Percentiles rank a stretch among this genome's conserved stretches.
phyloP scores from a whole-genome alignment of 306 rosid genomes.

The Oemleria cerasiformis region DNA sequence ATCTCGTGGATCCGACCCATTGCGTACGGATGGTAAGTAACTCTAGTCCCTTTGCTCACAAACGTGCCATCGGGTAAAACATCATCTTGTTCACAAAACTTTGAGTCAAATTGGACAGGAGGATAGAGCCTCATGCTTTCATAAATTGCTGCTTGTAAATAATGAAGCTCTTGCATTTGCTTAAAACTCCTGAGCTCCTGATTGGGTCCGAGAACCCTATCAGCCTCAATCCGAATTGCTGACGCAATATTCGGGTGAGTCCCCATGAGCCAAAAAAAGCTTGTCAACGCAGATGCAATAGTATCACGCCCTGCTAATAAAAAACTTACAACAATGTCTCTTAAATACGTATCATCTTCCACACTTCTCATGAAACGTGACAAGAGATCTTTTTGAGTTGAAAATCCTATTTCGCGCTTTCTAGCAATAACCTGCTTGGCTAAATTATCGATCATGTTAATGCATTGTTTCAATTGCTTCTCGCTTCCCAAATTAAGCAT shows the following conservation, averaged over 20 bases:
- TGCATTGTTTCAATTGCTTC: constrained; percentile 39
- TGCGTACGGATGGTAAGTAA: constrained; percentile 81
- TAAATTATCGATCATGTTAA: constrained; percentile 41
- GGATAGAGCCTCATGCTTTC: constrained; percentile 86
- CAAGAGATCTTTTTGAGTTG: constrained; percentile 49
- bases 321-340: constrained; percentile 76
- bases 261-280: constrained; percentile 69
- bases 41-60: constrained; percentile 75
- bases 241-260: constrained; percentile 42
- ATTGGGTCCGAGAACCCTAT: constrained; percentile 38
- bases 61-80: constrained; percentile 63
- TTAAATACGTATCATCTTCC: constrained; percentile 53
- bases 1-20: constrained; percentile 69
- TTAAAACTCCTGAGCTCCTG: constrained; percentile 30
- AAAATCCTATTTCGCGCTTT: constrained; percentile 41
- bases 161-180: constrained; percentile 48
- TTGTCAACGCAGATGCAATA: constrained; percentile 69
- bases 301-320: constrained; percentile 86
- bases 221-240: constrained; percentile 50
- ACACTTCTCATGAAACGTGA: constrained; percentile 65
- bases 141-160: constrained; percentile 52
- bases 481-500: constrained; percentile 65
- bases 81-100: constrained; percentile 61
- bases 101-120: constrained; percentile 79
- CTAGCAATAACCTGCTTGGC: constrained; percentile 64